Base-by-base conservation (phyloP, 2,329 filamentous ascomycete species). In the Diplodia intermedia region DNA sequence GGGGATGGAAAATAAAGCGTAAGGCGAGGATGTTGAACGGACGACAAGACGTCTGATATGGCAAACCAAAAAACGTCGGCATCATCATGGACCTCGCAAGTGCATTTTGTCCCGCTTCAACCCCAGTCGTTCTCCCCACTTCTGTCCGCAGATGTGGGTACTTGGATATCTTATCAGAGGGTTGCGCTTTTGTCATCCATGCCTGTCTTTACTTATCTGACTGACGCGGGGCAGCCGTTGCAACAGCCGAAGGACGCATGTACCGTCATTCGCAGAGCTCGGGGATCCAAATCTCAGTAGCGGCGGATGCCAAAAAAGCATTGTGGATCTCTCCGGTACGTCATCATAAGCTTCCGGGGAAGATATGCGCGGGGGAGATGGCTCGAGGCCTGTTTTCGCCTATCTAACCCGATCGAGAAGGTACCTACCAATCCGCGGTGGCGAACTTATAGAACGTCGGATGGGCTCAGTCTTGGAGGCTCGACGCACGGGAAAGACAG, bases 71-170 rank as follows among this genome's bases (percentile, higher is more conserved):
- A 38, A 8, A 33, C 40, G 33, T 18, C 40, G 56, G 23, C 40
- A 50, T 61, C 26, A 47, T 31, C 15, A 33, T 55, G n/a, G 18
- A 29, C 23, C 20, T 61, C 56, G 38, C 38, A 49, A 11, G n/a
- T 23, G 12, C 18, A 23, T 40, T 36, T 18, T 26, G 55, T 60
- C 23, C 29, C 40, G 40, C 40, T 43, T 43, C 18, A 31, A 14
- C 40, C 57, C 57, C 40, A 29, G 57, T 49, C n/a, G 5, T n/a
- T 49, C 40, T 62, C 57, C 57, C 57, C 57, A 62, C 57, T 62
- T 62, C 31, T 29, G 36, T 29, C 56, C 11, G 26, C 56, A 9
- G 23, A n/a, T 47, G 57, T 49, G 57, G 57, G 57, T 20, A 49
- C 29, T 6, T 47, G 43, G 56, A 36, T 49, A 36, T 62, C 57